Percentiles rank a stretch among this genome's conserved stretches.
Conservation (phyloP, 1,284 basidiomycete species). For the Macrocystidia cucumis region DNA sequence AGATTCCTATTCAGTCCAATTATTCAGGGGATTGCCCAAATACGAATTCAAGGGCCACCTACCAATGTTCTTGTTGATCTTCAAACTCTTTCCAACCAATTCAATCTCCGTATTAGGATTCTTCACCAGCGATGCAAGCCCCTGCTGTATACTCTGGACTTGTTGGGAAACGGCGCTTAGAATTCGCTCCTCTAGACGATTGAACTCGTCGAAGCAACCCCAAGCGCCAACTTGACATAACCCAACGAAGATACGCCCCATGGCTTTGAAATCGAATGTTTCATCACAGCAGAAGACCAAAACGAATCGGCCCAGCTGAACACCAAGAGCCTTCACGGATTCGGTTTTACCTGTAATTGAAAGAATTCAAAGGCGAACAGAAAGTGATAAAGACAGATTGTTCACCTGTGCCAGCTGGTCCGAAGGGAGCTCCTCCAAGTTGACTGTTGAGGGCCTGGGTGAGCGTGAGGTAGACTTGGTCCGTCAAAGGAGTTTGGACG, state of each 20-base stretch:
- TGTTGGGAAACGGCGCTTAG: slow-evolving; percentile 98
- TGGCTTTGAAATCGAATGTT: slow-evolving; percentile 99
- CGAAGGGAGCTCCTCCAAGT: slow-evolving; percentile 95
- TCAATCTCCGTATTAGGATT: slow-evolving; percentile 89
- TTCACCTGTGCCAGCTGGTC: slow-evolving; percentile 92
- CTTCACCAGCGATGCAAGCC: slow-evolving; percentile 72
- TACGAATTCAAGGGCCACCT: slow-evolving; percentile 10
- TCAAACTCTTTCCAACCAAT: slow-evolving; percentile 91
- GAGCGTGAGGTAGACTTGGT: slow-evolving; percentile 92
- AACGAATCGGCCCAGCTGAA: slow-evolving; percentile 95
- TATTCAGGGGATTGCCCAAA: slow-evolving; percentile 4
- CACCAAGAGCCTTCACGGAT: slow-evolving; percentile 97
- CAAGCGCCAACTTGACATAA: slow-evolving; percentile 99
- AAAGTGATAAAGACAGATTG: slow-evolving; percentile 7
- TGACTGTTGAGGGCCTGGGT: slow-evolving; percentile 95
- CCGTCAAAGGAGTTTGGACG: slow-evolving; percentile 98
- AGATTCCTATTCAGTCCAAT: slow-evolving; percentile 55
- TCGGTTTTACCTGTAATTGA: slow-evolving; percentile 82
- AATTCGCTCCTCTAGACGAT: slow-evolving; percentile 96
- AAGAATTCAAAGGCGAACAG: slow-evolving; percentile 3
- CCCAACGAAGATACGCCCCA: slow-evolving; percentile 99
- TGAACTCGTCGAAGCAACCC: slow-evolving; percentile 99
- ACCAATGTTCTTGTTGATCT: slow-evolving; percentile 93
- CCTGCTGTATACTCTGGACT: slow-evolving; percentile 97
- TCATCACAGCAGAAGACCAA: slow-evolving; percentile 99